These are phyloP conservation scores for Phytopythium litorale DNA, from an alignment of 352 stramenopile genomes.

Conservation along the genomic window DNA sequence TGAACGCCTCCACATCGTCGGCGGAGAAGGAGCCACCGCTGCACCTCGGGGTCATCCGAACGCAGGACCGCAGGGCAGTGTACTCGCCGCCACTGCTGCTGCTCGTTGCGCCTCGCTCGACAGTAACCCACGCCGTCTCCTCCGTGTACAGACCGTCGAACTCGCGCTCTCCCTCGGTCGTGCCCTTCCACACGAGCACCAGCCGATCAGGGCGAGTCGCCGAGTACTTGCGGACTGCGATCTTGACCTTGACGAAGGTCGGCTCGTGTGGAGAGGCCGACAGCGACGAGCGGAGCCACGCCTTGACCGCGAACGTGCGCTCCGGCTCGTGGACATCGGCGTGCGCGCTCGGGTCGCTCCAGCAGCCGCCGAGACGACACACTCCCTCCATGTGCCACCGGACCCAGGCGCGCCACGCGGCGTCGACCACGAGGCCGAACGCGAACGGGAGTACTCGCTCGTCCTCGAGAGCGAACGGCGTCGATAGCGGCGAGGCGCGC, in stretches of 20 bases:
- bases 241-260: slow-evolving; percentile 27
- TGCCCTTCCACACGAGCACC: slow-evolving; percentile 46
- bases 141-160: slow-evolving; percentile 43
- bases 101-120: slow-evolving; percentile 19
- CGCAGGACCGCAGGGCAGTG: slow-evolving; percentile 36
- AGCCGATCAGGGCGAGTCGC: slow-evolving; percentile 29
- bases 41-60: slow-evolving; percentile 29
- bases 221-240: slow-evolving; percentile 44
- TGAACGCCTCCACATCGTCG: slow-evolving; percentile 6
- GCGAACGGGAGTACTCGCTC: slow-evolving; percentile 36
- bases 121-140: slow-evolving; percentile 54
- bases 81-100: background rate
- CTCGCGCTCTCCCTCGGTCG: slow-evolving; percentile 23
- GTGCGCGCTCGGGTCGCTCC: slow-evolving; percentile 19
- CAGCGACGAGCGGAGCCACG: slow-evolving; percentile 13
- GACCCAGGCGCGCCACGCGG: slow-evolving; percentile 28
- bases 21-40: slow-evolving; percentile 6
- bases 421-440: slow-evolving; percentile 19
- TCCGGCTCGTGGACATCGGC: slow-evolving; percentile 7
- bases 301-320: slow-evolving; percentile 42
- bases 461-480: slow-evolving; percentile 25
- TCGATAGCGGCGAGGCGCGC: slow-evolving; percentile 12
- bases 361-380: slow-evolving; percentile 4
- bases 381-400: slow-evolving; percentile 27
- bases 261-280: slow-evolving; percentile 9